Evolutionary conservation across 1,139 yeast genomes (phyloP).

Genomic region (Hyphopichia khmerensis): DNA sequence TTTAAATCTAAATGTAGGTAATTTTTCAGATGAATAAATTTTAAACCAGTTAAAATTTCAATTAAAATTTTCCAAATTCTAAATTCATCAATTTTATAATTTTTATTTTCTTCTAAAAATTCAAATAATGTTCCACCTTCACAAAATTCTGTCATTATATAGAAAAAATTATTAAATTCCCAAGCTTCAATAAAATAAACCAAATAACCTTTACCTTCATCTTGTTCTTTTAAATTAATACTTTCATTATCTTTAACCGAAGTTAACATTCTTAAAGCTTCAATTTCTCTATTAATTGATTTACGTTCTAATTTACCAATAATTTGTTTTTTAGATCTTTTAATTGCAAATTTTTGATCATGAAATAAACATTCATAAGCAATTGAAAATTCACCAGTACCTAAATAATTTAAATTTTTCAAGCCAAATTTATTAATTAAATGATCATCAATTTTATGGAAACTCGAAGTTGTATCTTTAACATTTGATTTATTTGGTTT

Average conservation of each 20-base stretch:
- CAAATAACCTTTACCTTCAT: slow-evolving; percentile 74
- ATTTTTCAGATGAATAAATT: slow-evolving; percentile 74
- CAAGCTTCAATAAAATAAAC: slow-evolving; percentile 82
- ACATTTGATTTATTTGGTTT: background rate
- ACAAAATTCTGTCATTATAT: slow-evolving; percentile 93
- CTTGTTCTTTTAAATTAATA: slow-evolving; percentile 52
- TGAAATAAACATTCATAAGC: slow-evolving; percentile 78
- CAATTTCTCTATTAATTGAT: slow-evolving; percentile 40
- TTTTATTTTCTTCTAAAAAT: slow-evolving; percentile 68
- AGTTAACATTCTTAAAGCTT: slow-evolving; percentile 42
- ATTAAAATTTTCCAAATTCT: slow-evolving; percentile 94
- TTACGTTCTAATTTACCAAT: slow-evolving; percentile 42
- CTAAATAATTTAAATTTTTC: slow-evolving; percentile 65
- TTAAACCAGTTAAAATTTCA: slow-evolving; percentile 76
- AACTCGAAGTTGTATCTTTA: no score
- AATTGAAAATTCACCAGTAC: slow-evolving; percentile 84
- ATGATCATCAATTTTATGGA: slow-evolving; percentile 49
- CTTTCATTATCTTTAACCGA: slow-evolving; percentile 40
- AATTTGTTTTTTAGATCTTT: slow-evolving; percentile 64
- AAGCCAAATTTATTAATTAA: slow-evolving; percentile 64
- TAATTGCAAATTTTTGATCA: slow-evolving; percentile 75
- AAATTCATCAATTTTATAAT: slow-evolving; percentile 91
- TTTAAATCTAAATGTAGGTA: slow-evolving; percentile 85
- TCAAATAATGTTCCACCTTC: slow-evolving; percentile 90
- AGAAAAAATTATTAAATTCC: slow-evolving; percentile 73